Evolutionary conservation across 495 filamentous ascomycete species (phyloP), one percentile per base, ranked within the genome.

Genomic region (Aspergillus haitiensis): DNA sequence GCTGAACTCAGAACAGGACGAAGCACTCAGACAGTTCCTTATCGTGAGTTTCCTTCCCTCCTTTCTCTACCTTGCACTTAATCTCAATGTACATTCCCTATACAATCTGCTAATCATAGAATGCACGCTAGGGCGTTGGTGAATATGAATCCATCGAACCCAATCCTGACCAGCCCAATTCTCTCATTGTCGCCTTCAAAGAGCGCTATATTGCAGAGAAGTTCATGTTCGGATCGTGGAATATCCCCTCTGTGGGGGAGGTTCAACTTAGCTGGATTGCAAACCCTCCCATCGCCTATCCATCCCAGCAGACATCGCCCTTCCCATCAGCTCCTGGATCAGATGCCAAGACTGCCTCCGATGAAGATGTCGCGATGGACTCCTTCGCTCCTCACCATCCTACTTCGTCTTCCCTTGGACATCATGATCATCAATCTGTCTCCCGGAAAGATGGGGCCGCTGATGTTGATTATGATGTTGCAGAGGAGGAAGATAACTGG

Each of bases 171-270:
- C 75, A 80, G 27, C 62, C 80, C 5, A 76, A 86, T 62, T 81
- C 81, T 27, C 68, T 88, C 70, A 61, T 89, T 70, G 82, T 98
- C 55, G 83, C 83, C 2, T 98, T 98, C 71, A 92, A 90, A 63
- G 91, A 98, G 65, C 88, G 94, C 44, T 92, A 88, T 65, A 88
- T 88, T 7, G 94, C 93, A 12, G 93, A 97, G 73, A 89, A 89
- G 67, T 89, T 93, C 70, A 86, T 91, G 77, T 84, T 85, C 70
- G 77, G 82, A 42, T 72, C 82, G 5, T 84, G 82, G 55, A 79
- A 86, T 48, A 88, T 96, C 54, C 86, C 90, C 2, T 82, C 82
- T 13, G 80, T 96, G 27, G 92, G 90, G 44, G 87, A 88, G 58
- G 78, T 96, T 27, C 86, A 94, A 52, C 74, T 92, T 21, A 68